Conservation (phyloP, 768 basidiomycete species). For the Phylloporus scabripes region DNA sequence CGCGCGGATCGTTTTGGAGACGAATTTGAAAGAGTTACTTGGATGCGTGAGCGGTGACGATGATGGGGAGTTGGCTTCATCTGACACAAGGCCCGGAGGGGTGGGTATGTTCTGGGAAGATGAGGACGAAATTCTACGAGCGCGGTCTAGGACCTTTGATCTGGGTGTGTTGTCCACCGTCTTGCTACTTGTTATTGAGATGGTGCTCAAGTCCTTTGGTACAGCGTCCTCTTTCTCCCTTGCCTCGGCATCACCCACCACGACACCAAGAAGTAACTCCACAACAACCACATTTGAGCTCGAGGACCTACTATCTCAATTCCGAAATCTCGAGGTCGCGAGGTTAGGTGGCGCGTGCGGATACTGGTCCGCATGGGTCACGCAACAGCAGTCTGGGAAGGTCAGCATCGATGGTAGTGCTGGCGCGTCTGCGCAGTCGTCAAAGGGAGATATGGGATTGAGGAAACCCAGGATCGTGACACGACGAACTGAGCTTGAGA, state of each 20-base stretch:
- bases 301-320: slow-evolving; percentile 23
- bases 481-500: slow-evolving; percentile 11
- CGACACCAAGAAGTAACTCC: neutral
- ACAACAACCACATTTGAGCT: slow-evolving; percentile 3
- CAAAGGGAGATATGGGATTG: neutral
- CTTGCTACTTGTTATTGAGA: neutral
- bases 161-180: slow-evolving; percentile 1
- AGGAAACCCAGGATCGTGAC: slow-evolving; percentile 16
- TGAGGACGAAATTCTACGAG: slow-evolving; percentile 16
- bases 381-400: slow-evolving; percentile 2
- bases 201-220: neutral
- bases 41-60: neutral
- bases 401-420: neutral
- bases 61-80: neutral
- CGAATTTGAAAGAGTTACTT: slow-evolving; percentile 42
- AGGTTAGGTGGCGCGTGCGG: slow-evolving; percentile 39
- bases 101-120: slow-evolving; percentile 27
- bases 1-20: slow-evolving; percentile 46
- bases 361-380: slow-evolving; percentile 34
- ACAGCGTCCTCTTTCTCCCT: neutral
- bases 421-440: neutral
- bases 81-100: slow-evolving; percentile 1
- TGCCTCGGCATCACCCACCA: neutral
- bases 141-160: neutral
- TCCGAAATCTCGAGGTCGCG: slow-evolving; percentile 32